Evolutionary conservation across 129 eudicot genomes (phyloP).

Genomic region (Silybum marianum): DNA sequence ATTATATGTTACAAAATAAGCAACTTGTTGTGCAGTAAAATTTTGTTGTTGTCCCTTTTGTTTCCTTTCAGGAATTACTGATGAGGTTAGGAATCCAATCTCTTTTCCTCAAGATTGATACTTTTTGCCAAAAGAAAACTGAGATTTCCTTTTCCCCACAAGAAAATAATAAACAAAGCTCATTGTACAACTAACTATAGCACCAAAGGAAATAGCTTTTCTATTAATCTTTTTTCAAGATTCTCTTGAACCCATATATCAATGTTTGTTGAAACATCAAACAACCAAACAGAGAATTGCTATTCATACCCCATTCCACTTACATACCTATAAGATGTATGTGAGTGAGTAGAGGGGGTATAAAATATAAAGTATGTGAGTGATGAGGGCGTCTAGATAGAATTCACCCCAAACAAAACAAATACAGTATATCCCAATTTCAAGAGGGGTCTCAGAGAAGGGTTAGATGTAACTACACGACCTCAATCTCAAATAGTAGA

Average conservation of each 20-base stretch:
- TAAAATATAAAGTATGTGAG: no score
- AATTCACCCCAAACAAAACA: no score
- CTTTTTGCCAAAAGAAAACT: conserved; percentile 16
- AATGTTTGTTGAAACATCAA: neutral
- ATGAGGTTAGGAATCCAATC: conserved; percentile 26
- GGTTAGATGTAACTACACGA: neutral
- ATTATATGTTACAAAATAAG: conserved; percentile 28
- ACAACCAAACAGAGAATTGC: no score
- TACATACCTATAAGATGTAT: no score
- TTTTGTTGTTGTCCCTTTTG: conserved; percentile 35
- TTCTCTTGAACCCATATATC: neutral
- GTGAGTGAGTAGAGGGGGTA: no score
- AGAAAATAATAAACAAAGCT: conserved; percentile 21
- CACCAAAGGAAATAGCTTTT: conserved; percentile 11
- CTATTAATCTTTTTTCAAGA: neutral
- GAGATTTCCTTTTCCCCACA: conserved; percentile 1
- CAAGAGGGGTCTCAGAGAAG: no score
- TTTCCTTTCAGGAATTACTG: conserved; percentile 12
- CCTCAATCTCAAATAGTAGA: no score
- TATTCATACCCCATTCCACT: no score
- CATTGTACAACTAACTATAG: conserved; percentile 17
- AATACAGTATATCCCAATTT: neutral
- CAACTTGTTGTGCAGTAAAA: conserved; percentile 18
- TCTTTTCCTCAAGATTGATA: conserved; percentile 13
- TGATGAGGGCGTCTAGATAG: no score